Evolutionary conservation across 225 moss, liverwort and hornwort species (phyloP).

Genomic region (Marchantia paleacea): DNA sequence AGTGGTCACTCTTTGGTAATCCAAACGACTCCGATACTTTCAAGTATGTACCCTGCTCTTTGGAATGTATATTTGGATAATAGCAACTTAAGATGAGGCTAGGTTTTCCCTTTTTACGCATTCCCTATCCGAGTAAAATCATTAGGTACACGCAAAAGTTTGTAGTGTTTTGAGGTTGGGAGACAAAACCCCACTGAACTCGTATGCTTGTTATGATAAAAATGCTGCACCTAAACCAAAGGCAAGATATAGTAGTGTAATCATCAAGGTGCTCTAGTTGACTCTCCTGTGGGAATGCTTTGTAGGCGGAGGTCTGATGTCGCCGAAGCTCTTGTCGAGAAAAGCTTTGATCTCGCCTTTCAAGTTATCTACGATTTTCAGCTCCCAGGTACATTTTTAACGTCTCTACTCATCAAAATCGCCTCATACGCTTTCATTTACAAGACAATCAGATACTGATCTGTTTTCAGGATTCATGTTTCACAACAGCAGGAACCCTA

Average conservation of each 20-base stretch:
- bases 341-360: conserved; percentile 88
- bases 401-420: not conserved
- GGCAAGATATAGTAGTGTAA: too few relatives aligned
- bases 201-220: too few relatives aligned
- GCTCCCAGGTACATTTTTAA: conserved; percentile 57
- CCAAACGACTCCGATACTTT: conserved; percentile 89
- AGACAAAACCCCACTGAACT: too few relatives aligned
- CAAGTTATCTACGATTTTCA: conserved; percentile 78
- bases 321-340: conserved; percentile 87
- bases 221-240: too few relatives aligned
- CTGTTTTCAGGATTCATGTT: not conserved
- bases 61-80: not conserved
- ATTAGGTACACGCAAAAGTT: too few relatives aligned
- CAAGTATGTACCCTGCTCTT: conserved; percentile 46
- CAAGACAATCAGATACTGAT: not conserved
- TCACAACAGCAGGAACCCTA: too few relatives aligned
- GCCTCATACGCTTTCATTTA: not conserved
- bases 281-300: not conserved
- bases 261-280: not conserved
- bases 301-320: conserved; percentile 88
- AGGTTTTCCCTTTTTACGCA: too few relatives aligned
- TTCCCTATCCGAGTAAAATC: too few relatives aligned
- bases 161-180: too few relatives aligned
- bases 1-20: conserved; percentile 94
- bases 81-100: not conserved